These are phyloP conservation scores for Trametes coccinea DNA, from an alignment of 768 basidiomycete genomes.

Conservation along the genomic window DNA sequence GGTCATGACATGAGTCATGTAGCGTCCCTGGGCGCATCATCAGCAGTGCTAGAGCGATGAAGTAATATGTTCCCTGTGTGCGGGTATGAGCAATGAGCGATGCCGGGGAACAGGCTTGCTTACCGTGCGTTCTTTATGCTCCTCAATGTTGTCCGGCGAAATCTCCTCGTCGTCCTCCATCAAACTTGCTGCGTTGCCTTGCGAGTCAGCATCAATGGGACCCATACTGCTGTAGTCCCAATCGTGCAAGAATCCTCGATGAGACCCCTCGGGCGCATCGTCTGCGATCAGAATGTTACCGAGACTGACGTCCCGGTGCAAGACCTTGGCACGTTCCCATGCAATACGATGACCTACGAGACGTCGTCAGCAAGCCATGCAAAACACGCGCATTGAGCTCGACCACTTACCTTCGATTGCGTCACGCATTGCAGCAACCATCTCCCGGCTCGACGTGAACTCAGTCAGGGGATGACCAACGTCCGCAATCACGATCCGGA, in stretches of 20 bases:
- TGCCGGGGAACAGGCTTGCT: not conserved
- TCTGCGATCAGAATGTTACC: conserved; percentile 18
- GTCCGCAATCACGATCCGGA: conserved; percentile 7
- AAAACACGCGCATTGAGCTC: too few relatives aligned
- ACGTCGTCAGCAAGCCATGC: not conserved
- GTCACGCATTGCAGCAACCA: conserved; percentile 1
- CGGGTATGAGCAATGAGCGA: not conserved
- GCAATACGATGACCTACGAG: conserved; percentile 7
- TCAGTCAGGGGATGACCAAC: not conserved
- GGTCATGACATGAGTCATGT: conserved; percentile 6
- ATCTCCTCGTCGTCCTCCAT: not conserved
- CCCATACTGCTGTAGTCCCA: conserved; percentile 15
- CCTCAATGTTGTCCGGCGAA: too few relatives aligned
- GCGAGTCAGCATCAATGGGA: not conserved
- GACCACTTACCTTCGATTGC: conserved; percentile 3
- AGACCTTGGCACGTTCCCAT: not conserved
- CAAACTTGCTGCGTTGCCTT: not conserved
- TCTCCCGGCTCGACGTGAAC: not conserved
- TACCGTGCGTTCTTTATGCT: conserved; percentile 1
- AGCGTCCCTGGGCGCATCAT: not conserved
- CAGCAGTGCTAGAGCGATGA: conserved; percentile 7
- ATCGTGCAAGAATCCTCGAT: conserved; percentile 16
- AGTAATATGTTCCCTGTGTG: not conserved
- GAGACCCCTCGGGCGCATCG: not conserved
- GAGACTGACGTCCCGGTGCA: conserved; percentile 21